Percentiles rank a stretch among this genome's conserved stretches.
Conservation (phyloP, 306 rosid species). For the Biancaea sappan region DNA sequence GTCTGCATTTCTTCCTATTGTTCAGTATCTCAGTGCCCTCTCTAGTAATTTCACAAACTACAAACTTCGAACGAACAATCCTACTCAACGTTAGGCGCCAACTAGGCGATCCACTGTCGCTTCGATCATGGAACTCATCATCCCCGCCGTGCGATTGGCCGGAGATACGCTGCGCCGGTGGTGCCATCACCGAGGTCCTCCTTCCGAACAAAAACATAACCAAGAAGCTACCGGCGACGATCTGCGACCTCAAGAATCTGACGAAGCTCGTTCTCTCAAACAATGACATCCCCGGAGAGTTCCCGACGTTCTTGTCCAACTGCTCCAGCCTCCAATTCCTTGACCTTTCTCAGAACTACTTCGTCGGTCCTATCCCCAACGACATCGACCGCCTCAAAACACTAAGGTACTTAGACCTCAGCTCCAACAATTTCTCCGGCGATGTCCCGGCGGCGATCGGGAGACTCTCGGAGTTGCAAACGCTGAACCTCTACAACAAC, state of each 20-base stretch:
- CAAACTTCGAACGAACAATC: conserved; percentile 40
- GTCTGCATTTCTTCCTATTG: conserved; percentile 28
- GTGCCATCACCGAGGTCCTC: conserved; percentile 45
- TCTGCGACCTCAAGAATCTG: conserved; percentile 66
- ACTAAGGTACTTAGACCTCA: conserved; percentile 53
- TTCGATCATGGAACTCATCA: conserved; percentile 64
- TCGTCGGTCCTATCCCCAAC: conserved; percentile 59
- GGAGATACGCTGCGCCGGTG: conserved; percentile 50
- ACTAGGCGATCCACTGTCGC: conserved; percentile 64
- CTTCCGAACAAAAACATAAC: conserved; percentile 47
- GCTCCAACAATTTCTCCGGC: conserved; percentile 70
- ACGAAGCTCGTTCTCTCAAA: conserved; percentile 48
- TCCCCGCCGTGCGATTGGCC: conserved; percentile 78
- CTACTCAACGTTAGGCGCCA: conserved; percentile 56
- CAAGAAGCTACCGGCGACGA: conserved; percentile 41
- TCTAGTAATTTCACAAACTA: conserved; percentile 49
- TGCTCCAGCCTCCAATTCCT: conserved; percentile 68
- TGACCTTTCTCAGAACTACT: conserved; percentile 63
- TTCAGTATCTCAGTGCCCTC: conserved; percentile 41
- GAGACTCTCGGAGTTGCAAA: conserved; percentile 37
- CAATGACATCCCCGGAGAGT: conserved; percentile 69
- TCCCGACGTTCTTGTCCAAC: conserved; percentile 61
- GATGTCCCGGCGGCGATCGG: conserved; percentile 64
- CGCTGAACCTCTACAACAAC: conserved; percentile 41
- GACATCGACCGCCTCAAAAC: conserved; percentile 49